These are phyloP conservation scores for Nakataea oryzae DNA, from an alignment of 2,329 filamentous ascomycete genomes.

Conservation along the genomic window DNA sequence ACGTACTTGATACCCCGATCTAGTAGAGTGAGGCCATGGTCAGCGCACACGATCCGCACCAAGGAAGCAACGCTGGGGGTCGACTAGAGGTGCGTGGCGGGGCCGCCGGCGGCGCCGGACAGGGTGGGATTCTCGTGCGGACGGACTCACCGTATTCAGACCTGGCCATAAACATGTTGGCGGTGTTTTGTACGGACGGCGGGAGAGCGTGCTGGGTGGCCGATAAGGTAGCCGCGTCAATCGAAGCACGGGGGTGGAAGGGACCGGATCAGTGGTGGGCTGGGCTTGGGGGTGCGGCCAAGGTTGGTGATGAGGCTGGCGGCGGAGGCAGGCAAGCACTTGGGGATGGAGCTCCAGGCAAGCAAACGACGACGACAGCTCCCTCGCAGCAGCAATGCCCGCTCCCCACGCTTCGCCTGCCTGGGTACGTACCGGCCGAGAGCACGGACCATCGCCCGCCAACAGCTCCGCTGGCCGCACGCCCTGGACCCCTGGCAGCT, in stretches of 20 bases:
- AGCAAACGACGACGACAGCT: slow-evolving; percentile 2
- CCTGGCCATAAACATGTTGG: slow-evolving; percentile 97
- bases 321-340: not conserved
- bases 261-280: not conserved
- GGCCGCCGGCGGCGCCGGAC: too few relatives aligned
- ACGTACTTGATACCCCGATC: slow-evolving; percentile 96
- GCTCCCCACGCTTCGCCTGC: not conserved
- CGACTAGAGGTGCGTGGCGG: not conserved
- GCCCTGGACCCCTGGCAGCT: not conserved
- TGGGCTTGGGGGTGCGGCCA: too few relatives aligned
- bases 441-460: not conserved
- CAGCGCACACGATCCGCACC: not conserved
- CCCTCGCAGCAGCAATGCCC: not conserved
- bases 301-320: not conserved
- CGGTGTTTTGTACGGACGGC: slow-evolving; percentile 24
- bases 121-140: not conserved
- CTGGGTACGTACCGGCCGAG: not conserved
- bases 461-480: not conserved
- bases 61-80: not conserved
- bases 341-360: not conserved
- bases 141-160: slow-evolving; percentile 83
- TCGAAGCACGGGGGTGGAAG: not conserved
- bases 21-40: slow-evolving; percentile 23
- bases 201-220: not conserved
- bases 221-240: not conserved